Evolutionary conservation across 306 rosid genomes (phyloP).

Genomic region (Pyrus betulifolia): DNA sequence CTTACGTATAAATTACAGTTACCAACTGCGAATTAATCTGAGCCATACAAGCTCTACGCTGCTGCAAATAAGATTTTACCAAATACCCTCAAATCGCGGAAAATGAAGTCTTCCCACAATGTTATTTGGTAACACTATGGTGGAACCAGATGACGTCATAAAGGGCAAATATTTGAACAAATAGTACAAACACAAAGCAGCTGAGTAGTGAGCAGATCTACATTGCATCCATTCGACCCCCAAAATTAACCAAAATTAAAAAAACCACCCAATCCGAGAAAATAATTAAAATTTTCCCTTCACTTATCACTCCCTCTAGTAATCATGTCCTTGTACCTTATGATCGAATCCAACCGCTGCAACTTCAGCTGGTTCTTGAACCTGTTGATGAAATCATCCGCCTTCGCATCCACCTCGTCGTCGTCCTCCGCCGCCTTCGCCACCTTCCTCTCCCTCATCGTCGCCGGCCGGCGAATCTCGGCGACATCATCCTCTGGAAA

Average conservation of each 20-base stretch:
- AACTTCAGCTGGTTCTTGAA: slow-evolving; percentile 74
- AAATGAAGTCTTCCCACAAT: not conserved
- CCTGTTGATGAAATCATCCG: slow-evolving; percentile 80
- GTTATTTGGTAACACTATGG: not conserved
- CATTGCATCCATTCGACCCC: not conserved
- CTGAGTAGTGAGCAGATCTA: not conserved
- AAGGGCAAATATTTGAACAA: slow-evolving; percentile 4
- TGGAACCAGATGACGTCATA: not conserved
- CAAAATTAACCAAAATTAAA: slow-evolving; percentile 16
- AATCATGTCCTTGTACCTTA: slow-evolving; percentile 52
- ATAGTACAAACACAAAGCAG: not conserved
- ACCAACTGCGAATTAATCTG: not conserved
- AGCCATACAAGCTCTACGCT: not conserved
- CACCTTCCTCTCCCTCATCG: slow-evolving; percentile 41
- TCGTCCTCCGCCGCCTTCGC: slow-evolving; percentile 18
- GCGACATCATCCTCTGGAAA: slow-evolving; percentile 50
- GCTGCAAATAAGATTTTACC: not conserved
- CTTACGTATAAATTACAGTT: too few species aligned
- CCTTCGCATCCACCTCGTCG: slow-evolving; percentile 68
- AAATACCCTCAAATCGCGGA: not conserved
- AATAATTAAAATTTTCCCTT: not conserved
- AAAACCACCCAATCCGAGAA: not conserved
- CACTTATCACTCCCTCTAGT: slow-evolving; percentile 30
- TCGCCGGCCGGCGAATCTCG: slow-evolving; percentile 63
- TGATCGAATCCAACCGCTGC: slow-evolving; percentile 69